These are phyloP conservation scores for Rhynchospora breviuscula DNA, from an alignment of 176 grass and related monocot species.

Conservation along the genomic window DNA sequence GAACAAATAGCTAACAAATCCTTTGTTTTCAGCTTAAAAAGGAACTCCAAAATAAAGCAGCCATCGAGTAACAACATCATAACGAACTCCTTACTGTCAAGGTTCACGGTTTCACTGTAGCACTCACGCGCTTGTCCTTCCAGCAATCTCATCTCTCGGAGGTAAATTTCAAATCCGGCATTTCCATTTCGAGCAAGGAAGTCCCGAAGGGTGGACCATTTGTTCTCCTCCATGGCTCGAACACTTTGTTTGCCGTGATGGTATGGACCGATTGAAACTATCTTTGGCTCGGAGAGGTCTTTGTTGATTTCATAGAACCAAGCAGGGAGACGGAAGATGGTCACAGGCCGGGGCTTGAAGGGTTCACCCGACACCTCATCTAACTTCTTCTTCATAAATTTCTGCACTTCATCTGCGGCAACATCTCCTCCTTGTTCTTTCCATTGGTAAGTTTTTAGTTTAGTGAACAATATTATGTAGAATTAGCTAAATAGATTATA, in stretches of 20 bases:
- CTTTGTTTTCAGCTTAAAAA: not conserved
- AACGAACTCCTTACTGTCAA: not conserved
- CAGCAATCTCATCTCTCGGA: too few species aligned
- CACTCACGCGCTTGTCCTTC: too few species aligned
- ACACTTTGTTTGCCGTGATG: too few species aligned
- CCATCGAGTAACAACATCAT: slow-evolving; percentile 24
- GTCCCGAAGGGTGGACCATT: too few species aligned
- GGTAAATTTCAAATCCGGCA: too few species aligned
- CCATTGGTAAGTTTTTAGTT: too few species aligned
- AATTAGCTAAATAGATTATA: too few species aligned
- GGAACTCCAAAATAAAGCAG: slow-evolving; percentile 28
- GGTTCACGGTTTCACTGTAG: not conserved
- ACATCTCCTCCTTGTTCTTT: too few species aligned
- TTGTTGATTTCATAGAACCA: not conserved
- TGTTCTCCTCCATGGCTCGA: too few species aligned
- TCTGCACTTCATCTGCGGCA: too few species aligned
- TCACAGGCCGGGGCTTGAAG: not conserved
- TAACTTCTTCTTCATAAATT: not conserved
- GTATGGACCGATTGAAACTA: not conserved
- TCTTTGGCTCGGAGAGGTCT: not conserved
- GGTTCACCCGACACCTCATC: not conserved
- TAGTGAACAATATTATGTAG: too few species aligned
- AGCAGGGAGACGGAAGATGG: not conserved
- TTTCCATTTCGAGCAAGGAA: too few species aligned
- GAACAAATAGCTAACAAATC: not conserved